phyloP scores from a whole-genome alignment of 495 filamentous ascomycete species.

The Neurospora tetraspora region DNA sequence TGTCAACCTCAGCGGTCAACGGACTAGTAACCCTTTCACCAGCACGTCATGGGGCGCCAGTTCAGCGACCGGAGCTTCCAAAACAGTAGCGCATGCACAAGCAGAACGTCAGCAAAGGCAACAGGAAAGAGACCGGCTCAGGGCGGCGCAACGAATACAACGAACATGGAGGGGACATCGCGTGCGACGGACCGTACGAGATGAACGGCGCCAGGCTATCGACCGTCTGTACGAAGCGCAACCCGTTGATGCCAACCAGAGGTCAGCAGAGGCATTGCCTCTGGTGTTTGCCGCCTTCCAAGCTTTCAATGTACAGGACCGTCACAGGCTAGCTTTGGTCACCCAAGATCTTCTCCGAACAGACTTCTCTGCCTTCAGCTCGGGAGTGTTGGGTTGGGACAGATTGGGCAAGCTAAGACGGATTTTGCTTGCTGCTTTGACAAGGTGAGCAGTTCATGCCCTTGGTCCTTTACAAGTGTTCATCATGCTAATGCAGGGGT shows the following conservation, averaged over 20 bases:
- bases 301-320: slow-evolving; percentile 20
- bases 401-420: slow-evolving; percentile 26
- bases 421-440: slow-evolving; percentile 24
- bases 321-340: slow-evolving; percentile 24
- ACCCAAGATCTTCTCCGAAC: slow-evolving; percentile 26
- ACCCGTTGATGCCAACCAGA: slow-evolving; percentile 7
- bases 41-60: slow-evolving; percentile 36
- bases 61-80: slow-evolving; percentile 49
- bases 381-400: slow-evolving; percentile 5
- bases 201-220: slow-evolving; percentile 54
- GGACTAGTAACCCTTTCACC: slow-evolving; percentile 62
- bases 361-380: slow-evolving; percentile 18
- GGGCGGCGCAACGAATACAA: slow-evolving; percentile 67
- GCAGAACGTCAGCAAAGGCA: slow-evolving; percentile 72
- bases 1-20: slow-evolving; percentile 86
- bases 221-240: slow-evolving; percentile 40
- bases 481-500: background rate
- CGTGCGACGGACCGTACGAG: slow-evolving; percentile 47
- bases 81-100: slow-evolving; percentile 74
- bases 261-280: slow-evolving; percentile 22
- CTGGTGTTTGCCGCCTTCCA: slow-evolving; percentile 27
- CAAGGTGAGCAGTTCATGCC: slow-evolving; percentile 10
- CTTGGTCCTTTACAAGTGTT: background rate
- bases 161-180: slow-evolving; percentile 73
- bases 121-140: slow-evolving; percentile 67